phyloP scores from a whole-genome alignment of 768 basidiomycete species.

The Coprinellus micaceus region DNA sequence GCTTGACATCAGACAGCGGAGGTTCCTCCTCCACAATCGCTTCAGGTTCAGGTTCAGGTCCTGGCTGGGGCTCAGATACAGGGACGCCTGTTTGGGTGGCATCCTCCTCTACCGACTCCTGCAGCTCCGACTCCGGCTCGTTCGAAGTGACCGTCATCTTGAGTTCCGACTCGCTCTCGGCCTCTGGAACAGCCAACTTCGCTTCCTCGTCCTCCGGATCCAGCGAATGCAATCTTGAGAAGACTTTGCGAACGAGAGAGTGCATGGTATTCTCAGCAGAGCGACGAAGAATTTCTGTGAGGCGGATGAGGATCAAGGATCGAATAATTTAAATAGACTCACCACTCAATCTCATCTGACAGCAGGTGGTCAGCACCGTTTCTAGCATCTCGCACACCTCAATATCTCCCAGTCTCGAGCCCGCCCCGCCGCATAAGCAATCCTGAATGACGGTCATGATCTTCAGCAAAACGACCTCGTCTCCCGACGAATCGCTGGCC shows the following conservation, averaged over 20 bases:
- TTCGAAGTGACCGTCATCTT: conserved; percentile 28
- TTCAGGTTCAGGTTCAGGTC: conserved; percentile 11
- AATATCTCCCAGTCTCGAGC: conserved; percentile 77
- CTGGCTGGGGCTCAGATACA: not conserved
- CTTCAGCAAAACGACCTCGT: conserved; percentile 91
- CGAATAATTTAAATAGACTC: conserved; percentile 27
- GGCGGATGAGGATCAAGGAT: conserved; percentile 10
- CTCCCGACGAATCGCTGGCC: conserved; percentile 93
- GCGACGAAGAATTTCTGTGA: conserved; percentile 76
- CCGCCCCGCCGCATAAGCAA: conserved; percentile 69
- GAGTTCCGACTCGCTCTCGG: conserved; percentile 30
- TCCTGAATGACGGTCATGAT: conserved; percentile 89
- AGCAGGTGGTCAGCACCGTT: conserved; percentile 94
- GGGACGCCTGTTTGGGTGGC: not conserved
- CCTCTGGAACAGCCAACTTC: conserved; percentile 54
- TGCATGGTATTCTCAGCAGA: conserved; percentile 91
- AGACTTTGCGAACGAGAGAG: conserved; percentile 76
- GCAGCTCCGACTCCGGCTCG: conserved; percentile 9
- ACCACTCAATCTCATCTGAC: conserved; percentile 96
- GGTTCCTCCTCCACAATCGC: conserved; percentile 13
- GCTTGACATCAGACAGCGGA: conserved; percentile 20
- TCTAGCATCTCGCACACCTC: conserved; percentile 98
- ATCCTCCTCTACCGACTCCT: not conserved
- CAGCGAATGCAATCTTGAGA: conserved; percentile 64
- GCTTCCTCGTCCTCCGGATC: conserved; percentile 67